Conservation (phyloP, 495 filamentous ascomycete species). For the Trichoderma reesei region DNA sequence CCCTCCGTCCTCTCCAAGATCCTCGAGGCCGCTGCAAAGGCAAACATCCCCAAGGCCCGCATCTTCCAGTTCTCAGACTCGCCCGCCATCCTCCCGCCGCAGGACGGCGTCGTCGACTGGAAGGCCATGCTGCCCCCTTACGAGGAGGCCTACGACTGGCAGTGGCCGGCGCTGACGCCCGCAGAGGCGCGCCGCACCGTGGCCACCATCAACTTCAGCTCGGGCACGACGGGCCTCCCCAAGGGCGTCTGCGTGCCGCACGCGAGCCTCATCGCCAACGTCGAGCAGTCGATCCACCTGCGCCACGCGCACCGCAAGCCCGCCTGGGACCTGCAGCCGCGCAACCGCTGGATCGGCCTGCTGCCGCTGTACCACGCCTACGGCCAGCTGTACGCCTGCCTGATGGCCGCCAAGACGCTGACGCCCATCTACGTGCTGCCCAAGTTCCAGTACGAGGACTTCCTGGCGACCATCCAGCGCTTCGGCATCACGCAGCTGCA, state of each 20-base stretch:
- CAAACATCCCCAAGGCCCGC: slow-evolving; percentile 46
- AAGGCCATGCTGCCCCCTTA: slow-evolving; percentile 20
- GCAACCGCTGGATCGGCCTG: slow-evolving; percentile 44
- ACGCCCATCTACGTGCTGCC: slow-evolving; percentile 61
- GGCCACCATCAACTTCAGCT: slow-evolving; percentile 58
- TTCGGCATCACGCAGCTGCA: slow-evolving; percentile 55
- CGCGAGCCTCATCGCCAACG: slow-evolving; percentile 61
- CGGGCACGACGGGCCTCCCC: slow-evolving; percentile 72
- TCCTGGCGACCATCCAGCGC: slow-evolving; percentile 57
- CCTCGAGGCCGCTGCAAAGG: slow-evolving; percentile 54
- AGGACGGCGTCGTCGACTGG: slow-evolving; percentile 30
- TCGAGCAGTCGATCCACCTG: slow-evolving; percentile 35
- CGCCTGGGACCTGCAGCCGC: background rate
- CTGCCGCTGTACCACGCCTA: slow-evolving; percentile 70
- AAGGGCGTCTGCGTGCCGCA: slow-evolving; percentile 80
- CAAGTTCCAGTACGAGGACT: slow-evolving; percentile 60
- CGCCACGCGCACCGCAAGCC: slow-evolving; percentile 28
- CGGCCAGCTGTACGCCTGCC: slow-evolving; percentile 39
- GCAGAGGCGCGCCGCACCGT: slow-evolving; percentile 23
- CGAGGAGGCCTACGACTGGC: slow-evolving; percentile 24
- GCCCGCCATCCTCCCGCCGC: slow-evolving; percentile 18
- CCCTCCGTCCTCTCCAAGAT: slow-evolving; percentile 50
- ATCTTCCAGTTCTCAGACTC: slow-evolving; percentile 40
- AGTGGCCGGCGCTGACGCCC: slow-evolving; percentile 35
- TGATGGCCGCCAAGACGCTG: slow-evolving; percentile 25